Conservation (phyloP, 371 early-diverging fungal species). For the Syncephalastrum contaminatum region DNA sequence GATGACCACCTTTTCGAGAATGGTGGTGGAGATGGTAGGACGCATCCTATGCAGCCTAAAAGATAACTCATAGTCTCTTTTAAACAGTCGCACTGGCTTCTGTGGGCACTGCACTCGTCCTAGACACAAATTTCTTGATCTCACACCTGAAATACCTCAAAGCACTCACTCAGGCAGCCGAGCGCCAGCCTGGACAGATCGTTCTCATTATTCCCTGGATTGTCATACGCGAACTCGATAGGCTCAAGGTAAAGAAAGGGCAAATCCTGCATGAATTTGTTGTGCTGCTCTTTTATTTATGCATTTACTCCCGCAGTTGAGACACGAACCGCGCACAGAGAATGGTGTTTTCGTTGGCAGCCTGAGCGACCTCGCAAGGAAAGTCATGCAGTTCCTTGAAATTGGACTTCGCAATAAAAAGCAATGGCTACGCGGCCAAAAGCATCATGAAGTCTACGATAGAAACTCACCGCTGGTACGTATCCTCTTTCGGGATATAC, state of each 20-base stretch:
- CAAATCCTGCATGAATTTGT: neutral
- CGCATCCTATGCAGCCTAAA: neutral
- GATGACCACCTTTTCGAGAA: no score
- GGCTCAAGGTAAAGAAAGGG: conserved; percentile 35
- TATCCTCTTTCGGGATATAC: neutral
- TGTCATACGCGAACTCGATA: conserved; percentile 38
- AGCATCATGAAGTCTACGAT: conserved; percentile 23
- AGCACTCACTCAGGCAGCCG: conserved; percentile 21
- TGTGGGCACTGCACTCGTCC: conserved; percentile 4
- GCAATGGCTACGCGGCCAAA: conserved; percentile 30
- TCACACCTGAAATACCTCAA: conserved; percentile 34
- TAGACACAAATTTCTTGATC: conserved; percentile 44
- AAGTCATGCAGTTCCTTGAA: conserved; percentile 38
- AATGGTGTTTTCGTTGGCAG: neutral
- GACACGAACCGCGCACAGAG: neutral
- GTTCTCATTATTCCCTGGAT: conserved; percentile 40
- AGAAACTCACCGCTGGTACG: conserved; percentile 12
- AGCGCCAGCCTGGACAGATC: conserved; percentile 19
- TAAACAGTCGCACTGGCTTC: neutral
- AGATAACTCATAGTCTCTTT: neutral
- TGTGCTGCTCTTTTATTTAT: no score
- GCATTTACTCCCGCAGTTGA: no score
- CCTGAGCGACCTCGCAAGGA: conserved; percentile 22
- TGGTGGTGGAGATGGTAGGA: no score
- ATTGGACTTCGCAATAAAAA: conserved; percentile 11